A percentile compares a stretch with the other conserved stretches of the same genome.
These are phyloP conservation scores for Croton setiger DNA, from an alignment of 441 rosid species.

Conservation along the genomic window DNA sequence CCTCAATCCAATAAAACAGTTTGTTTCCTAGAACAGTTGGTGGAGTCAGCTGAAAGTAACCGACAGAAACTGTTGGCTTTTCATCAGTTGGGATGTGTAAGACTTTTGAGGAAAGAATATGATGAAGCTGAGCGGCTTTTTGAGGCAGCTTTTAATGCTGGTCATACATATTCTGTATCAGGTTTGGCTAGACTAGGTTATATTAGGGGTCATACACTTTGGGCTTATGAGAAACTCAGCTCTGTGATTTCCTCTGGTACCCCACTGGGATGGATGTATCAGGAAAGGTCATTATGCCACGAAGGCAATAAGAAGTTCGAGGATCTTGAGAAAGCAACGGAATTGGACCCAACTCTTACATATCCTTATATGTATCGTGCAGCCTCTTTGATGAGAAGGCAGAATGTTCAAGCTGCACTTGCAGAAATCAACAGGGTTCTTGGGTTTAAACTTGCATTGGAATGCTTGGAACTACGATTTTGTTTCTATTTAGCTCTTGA, in stretches of 20 bases:
- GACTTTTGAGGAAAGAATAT: slow-evolving; percentile 79
- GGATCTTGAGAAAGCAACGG: slow-evolving; percentile 86
- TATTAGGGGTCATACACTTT: slow-evolving; percentile 57
- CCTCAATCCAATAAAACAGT: slow-evolving; percentile 63
- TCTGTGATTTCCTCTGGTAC: slow-evolving; percentile 65
- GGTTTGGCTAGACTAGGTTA: slow-evolving; percentile 79
- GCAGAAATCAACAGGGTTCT: slow-evolving; percentile 81
- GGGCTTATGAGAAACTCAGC: slow-evolving; percentile 79
- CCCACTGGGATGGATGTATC: slow-evolving; percentile 94
- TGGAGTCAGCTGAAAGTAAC: slow-evolving; percentile 69
- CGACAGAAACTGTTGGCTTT: slow-evolving; percentile 73
- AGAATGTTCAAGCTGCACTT: slow-evolving; percentile 72
- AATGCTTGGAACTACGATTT: slow-evolving; percentile 93
- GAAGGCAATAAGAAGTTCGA: slow-evolving; percentile 75
- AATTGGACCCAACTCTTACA: slow-evolving; percentile 80
- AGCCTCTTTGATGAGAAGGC: slow-evolving; percentile 73
- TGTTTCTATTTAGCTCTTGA: slow-evolving; percentile 89
- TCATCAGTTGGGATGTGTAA: slow-evolving; percentile 89
- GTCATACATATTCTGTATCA: slow-evolving; percentile 73
- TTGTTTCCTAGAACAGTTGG: slow-evolving; percentile 55
- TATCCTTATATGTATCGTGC: slow-evolving; percentile 97
- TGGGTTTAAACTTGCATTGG: slow-evolving; percentile 89
- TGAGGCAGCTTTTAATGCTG: slow-evolving; percentile 61
- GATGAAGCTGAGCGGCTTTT: slow-evolving; percentile 73
- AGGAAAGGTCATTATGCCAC: slow-evolving; percentile 84